Percentiles rank a stretch among this genome's conserved stretches.
Evolutionary conservation across 495 filamentous ascomycete genomes (phyloP).

Genomic region (Penicillium nucicola): DNA sequence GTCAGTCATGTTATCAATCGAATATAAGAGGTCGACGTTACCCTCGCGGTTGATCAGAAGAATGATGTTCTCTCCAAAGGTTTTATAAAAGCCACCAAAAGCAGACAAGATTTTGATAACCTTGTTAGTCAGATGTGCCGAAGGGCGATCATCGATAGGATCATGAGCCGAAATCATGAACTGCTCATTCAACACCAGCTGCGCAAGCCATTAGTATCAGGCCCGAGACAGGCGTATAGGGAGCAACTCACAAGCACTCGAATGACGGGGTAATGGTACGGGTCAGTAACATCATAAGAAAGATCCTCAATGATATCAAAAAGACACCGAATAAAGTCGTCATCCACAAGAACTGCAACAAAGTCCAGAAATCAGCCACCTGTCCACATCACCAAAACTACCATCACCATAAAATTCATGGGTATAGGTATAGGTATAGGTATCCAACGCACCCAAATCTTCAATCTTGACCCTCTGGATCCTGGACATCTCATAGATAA

Average conservation of each 20-base stretch:
- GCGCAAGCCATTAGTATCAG: conserved; percentile 11
- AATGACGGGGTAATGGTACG: conserved; percentile 95
- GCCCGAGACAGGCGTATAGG: neutral
- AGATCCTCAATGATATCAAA: conserved; percentile 86
- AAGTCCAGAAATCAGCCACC: neutral
- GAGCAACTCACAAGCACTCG: conserved; percentile 71
- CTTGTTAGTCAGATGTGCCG: conserved; percentile 74
- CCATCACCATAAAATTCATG: neutral
- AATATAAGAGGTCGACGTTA: conserved; percentile 18
- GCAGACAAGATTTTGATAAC: conserved; percentile 85
- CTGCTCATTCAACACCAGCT: conserved; percentile 97
- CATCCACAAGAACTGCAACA: conserved; percentile 62
- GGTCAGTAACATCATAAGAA: conserved; percentile 87
- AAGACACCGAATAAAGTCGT: conserved; percentile 77
- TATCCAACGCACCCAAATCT: conserved; percentile 62
- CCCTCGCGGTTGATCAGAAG: conserved; percentile 93
- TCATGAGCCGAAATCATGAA: conserved; percentile 79
- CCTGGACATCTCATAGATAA: conserved; percentile 95
- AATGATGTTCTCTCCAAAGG: conserved; percentile 97
- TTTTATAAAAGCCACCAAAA: conserved; percentile 77
- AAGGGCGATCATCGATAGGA: conserved; percentile 37
- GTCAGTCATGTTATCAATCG: conserved; percentile 17
- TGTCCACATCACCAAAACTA: neutral
- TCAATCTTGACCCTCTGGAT: conserved; percentile 77
- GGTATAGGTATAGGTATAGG: neutral